phyloP scores from a whole-genome alignment of 1,139 yeast genomes.

The Saccharomyces hybrid region DNA sequence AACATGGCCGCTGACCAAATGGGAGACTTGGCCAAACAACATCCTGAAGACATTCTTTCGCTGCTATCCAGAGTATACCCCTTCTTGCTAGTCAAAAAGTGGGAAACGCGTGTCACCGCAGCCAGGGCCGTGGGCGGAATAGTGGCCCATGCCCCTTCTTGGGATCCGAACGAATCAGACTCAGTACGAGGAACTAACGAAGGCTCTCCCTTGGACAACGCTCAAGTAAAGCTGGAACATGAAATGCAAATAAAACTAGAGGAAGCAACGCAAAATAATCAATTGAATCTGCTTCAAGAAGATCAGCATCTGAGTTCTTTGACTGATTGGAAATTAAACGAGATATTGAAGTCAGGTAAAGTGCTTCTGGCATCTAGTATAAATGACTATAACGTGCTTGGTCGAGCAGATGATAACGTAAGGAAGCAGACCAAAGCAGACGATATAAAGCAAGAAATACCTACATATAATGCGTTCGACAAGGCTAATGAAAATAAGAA shows the following conservation, averaged over 20 bases:
- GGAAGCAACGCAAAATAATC: conserved; percentile 30
- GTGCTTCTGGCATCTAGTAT: conserved; percentile 68
- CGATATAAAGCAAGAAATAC: conserved; percentile 9
- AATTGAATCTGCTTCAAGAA: conserved; percentile 39
- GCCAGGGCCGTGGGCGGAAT: conserved; percentile 95
- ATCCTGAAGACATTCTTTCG: conserved; percentile 86
- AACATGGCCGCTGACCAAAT: conserved; percentile 97
- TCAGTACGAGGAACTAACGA: conserved; percentile 11
- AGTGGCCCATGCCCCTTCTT: conserved; percentile 63
- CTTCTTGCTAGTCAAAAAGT: conserved; percentile 67
- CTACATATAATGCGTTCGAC: conserved; percentile 15
- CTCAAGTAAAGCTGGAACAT: conserved; percentile 28
- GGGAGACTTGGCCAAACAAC: conserved; percentile 87
- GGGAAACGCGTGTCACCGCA: conserved; percentile 96
- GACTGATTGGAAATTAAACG: conserved; percentile 54
- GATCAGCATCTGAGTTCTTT: conserved; percentile 50
- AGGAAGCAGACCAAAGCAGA: conserved; percentile 1
- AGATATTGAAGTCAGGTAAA: conserved; percentile 60
- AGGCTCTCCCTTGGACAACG: conserved; percentile 7
- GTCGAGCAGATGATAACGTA: conserved; percentile 31
- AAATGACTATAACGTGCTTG: conserved; percentile 34
- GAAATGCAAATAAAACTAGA: conserved; percentile 34
- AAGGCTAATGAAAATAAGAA: conserved; percentile 12
- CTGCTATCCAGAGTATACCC: conserved; percentile 88
- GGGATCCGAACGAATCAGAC: conserved; percentile 66